Conservation (phyloP, 352 stramenopile genomes). For the Phytophthora melonis region DNA sequence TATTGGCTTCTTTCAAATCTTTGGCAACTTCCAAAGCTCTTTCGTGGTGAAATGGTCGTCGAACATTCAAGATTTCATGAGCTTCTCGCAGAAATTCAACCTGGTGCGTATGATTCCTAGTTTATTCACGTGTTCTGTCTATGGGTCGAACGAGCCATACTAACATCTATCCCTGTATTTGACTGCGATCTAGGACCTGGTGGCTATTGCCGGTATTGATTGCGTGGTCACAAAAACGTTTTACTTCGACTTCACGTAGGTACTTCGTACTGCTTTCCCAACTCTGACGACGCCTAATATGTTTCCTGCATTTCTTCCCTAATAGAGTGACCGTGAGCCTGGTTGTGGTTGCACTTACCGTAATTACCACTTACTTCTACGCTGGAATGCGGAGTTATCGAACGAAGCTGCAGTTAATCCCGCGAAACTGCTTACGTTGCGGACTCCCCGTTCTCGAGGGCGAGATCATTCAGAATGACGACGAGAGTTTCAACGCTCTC, state of each 20-base stretch:
- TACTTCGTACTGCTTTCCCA: background rate
- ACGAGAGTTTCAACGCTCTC: conserved; percentile 66
- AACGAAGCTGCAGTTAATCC: conserved; percentile 71
- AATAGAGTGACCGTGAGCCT: conserved; percentile 64
- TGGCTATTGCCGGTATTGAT: conserved; percentile 76
- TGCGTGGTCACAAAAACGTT: conserved; percentile 79
- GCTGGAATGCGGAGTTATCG: conserved; percentile 72
- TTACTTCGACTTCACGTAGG: conserved; percentile 83
- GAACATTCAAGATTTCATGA: conserved; percentile 68
- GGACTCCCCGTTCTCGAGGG: conserved; percentile 70
- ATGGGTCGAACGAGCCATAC: background rate
- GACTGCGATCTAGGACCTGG: conserved; percentile 56
- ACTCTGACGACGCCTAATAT: background rate
- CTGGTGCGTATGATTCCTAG: conserved; percentile 42
- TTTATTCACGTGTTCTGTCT: no score
- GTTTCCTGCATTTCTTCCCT: background rate
- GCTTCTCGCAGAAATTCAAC: conserved; percentile 77
- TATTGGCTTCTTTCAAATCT: conserved; percentile 86
- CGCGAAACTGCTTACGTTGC: conserved; percentile 74
- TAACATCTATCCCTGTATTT: no score
- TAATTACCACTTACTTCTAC: conserved; percentile 74
- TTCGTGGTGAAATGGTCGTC: conserved; percentile 77
- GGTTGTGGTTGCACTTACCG: conserved; percentile 49
- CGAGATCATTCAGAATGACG: conserved; percentile 59
- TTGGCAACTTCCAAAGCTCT: conserved; percentile 75